A percentile compares a stretch with the other conserved stretches of the same genome.
phyloP scores from a whole-genome alignment of 1,284 basidiomycete genomes.

The Flammula alnicola region DNA sequence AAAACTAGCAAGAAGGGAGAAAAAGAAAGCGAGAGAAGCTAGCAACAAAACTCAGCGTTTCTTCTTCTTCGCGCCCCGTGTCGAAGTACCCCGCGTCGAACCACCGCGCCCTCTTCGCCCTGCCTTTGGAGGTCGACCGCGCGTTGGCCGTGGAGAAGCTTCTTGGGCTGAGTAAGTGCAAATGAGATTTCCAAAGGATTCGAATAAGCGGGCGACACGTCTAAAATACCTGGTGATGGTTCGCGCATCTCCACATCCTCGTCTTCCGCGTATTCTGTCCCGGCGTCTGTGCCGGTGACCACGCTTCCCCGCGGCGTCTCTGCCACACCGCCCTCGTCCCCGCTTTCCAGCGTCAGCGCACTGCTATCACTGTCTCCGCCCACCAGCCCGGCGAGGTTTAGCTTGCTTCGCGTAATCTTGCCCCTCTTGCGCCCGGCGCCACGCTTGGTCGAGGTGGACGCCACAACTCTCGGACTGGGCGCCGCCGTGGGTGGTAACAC shows the following conservation, averaged over 20 bases:
- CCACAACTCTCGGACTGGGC: conserved; percentile 22
- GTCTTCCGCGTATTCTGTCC: conserved; percentile 66
- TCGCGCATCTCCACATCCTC: conserved; percentile 63
- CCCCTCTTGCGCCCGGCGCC: conserved; percentile 22
- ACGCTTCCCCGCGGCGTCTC: conserved; percentile 64
- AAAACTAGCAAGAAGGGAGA: not conserved
- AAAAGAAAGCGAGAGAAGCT: conserved; percentile 9
- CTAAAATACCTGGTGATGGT: conserved; percentile 60
- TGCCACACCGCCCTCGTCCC: conserved; percentile 57
- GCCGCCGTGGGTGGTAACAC: conserved; percentile 26
- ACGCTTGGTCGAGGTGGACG: conserved; percentile 31
- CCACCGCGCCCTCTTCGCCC: conserved; percentile 29
- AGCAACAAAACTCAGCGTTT: conserved; percentile 25
- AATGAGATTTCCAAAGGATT: conserved; percentile 1
- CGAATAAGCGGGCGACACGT: conserved; percentile 24
- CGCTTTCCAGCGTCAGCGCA: conserved; percentile 78
- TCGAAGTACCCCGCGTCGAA: conserved; percentile 18
- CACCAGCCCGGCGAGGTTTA: conserved; percentile 68
- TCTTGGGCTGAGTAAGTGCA: conserved; percentile 29
- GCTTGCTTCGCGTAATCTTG: conserved; percentile 43
- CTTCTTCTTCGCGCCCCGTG: conserved; percentile 38
- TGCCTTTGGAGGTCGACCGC: conserved; percentile 31
- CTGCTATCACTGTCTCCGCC: conserved; percentile 82
- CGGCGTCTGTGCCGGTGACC: conserved; percentile 70
- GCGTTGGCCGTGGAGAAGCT: conserved; percentile 38